Conservation (phyloP, 148 eudicot species). For the Nepenthes gracilis region DNA sequence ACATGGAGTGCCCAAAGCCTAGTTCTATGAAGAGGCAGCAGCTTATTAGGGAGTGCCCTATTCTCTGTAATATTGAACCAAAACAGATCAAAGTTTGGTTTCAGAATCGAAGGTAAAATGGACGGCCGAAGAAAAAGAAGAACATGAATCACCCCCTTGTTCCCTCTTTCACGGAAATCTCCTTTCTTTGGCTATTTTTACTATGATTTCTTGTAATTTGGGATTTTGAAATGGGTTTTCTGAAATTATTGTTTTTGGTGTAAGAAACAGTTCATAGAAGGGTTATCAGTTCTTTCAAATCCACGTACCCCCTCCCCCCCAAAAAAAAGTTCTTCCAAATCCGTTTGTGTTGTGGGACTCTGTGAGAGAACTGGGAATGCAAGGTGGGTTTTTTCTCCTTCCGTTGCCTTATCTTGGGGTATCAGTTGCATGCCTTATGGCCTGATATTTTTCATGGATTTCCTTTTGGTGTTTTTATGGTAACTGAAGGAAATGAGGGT, state of each 20-base stretch:
- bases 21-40: slow-evolving; percentile 11
- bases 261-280: too few species aligned
- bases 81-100: slow-evolving; percentile 20
- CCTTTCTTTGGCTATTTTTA: background rate
- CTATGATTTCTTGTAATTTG: too few species aligned
- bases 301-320: too few species aligned
- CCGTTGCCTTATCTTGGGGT: too few species aligned
- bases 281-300: background rate
- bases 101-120: slow-evolving; percentile 13
- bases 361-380: too few species aligned
- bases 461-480: too few species aligned
- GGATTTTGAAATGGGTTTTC: too few species aligned
- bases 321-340: background rate
- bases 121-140: background rate
- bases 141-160: background rate
- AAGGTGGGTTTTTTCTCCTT: too few species aligned
- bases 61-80: slow-evolving; percentile 14
- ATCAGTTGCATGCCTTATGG: too few species aligned
- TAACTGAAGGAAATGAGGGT: too few species aligned
- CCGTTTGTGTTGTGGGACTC: too few species aligned
- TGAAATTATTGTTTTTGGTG: background rate
- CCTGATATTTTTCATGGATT: too few species aligned
- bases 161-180: background rate
- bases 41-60: slow-evolving; percentile 13
- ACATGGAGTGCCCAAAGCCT: slow-evolving; percentile 15